These are phyloP conservation scores for Diatrype stigma DNA, from an alignment of 2,329 filamentous ascomycete genomes.

Conservation along the genomic window DNA sequence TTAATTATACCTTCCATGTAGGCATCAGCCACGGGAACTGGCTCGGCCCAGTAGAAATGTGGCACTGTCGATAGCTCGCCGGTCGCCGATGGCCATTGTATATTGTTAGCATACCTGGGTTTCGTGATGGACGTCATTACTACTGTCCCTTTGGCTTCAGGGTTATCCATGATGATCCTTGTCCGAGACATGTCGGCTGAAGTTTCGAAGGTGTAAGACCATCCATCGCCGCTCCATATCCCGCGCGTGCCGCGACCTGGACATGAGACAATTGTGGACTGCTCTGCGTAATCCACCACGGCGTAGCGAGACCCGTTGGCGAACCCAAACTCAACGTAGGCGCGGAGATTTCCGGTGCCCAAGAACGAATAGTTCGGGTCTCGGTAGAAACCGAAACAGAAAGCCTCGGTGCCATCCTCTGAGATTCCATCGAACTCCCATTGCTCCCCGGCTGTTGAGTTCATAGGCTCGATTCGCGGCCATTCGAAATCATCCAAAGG, in stretches of 20 bases:
- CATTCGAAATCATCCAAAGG: slow-evolving; percentile 7
- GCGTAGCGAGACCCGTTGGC: slow-evolving; percentile 16
- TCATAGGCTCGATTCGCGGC: slow-evolving; percentile 20
- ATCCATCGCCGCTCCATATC: slow-evolving; percentile 5
- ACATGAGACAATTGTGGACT: slow-evolving; percentile 18
- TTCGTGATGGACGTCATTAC: slow-evolving; percentile 11
- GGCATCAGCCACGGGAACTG: slow-evolving; percentile 13
- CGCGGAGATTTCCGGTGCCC: slow-evolving; percentile 23
- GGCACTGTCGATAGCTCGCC: slow-evolving; percentile 7
- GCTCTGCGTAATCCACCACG: slow-evolving; percentile 20
- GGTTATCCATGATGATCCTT: slow-evolving; percentile 6
- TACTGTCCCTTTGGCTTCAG: slow-evolving; percentile 10
- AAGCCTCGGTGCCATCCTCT: slow-evolving; percentile 16
- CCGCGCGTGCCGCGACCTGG: slow-evolving; percentile 1
- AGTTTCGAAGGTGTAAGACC: slow-evolving; percentile 10
- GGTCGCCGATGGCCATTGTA: neutral
- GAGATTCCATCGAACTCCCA: slow-evolving; percentile 28
- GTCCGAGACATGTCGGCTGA: slow-evolving; percentile 12
- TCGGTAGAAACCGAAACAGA: slow-evolving; percentile 26
- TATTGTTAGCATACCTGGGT: slow-evolving; percentile 11
- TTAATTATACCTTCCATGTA: slow-evolving; percentile 10
- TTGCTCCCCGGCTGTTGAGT: slow-evolving; percentile 23
- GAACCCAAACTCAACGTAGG: slow-evolving; percentile 20
- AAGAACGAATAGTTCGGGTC: slow-evolving; percentile 26
- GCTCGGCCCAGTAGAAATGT: slow-evolving; percentile 15